A percentile compares a stretch with the other conserved stretches of the same genome.
These are phyloP conservation scores for Picochlorum costavermella DNA, from an alignment of 139 green algal genomes.

Conservation along the genomic window DNA sequence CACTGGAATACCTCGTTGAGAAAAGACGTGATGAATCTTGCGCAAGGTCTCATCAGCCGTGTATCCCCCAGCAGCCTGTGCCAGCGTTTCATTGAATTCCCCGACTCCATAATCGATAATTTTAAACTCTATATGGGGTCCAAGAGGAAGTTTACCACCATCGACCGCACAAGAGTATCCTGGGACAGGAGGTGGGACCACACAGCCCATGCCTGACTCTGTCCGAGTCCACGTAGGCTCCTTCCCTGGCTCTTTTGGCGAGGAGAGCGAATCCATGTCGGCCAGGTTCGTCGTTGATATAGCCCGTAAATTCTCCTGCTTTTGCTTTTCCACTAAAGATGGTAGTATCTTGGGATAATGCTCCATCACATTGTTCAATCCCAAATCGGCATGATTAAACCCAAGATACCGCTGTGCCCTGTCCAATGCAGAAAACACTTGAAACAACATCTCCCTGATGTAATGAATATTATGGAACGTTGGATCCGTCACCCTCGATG, in stretches of 20 bases:
- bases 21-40: neutral
- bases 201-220: neutral
- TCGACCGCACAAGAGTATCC: constrained; percentile 18
- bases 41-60: neutral
- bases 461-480: constrained; percentile 37
- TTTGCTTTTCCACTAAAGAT: neutral
- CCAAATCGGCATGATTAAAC: constrained; percentile 36
- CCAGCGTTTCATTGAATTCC: constrained; percentile 11
- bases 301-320: neutral
- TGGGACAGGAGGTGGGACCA: neutral
- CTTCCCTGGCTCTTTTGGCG: neutral
- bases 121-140: constrained; percentile 20
- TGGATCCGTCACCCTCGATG: constrained; percentile 16
- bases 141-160: constrained; percentile 18
- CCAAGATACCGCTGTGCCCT: constrained; percentile 26
- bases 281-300: neutral
- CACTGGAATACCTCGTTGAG: neutral
- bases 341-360: constrained; percentile 1
- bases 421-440: constrained; percentile 32
- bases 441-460: constrained; percentile 31
- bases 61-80: constrained; percentile 11
- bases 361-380: constrained; percentile 33
- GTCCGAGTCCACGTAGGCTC: neutral
- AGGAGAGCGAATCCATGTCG: neutral
- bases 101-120: constrained; percentile 21